These are phyloP conservation scores for Aspergillus luchuensis DNA, from an alignment of 2,329 filamentous ascomycete species.

Conservation along the genomic window DNA sequence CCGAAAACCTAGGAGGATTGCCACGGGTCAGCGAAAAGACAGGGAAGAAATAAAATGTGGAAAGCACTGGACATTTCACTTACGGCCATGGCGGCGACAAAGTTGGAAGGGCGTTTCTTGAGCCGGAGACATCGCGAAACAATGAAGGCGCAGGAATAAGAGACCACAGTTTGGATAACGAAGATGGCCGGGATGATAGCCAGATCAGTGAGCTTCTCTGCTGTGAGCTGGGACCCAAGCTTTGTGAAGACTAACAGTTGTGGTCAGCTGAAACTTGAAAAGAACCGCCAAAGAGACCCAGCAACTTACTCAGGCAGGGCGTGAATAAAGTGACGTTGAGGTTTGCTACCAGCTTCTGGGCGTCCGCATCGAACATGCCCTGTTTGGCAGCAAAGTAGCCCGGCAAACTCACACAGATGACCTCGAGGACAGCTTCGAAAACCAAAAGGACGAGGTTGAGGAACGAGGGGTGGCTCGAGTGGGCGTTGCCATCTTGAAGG, in stretches of 20 bases:
- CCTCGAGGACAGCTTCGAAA: constrained; percentile 91
- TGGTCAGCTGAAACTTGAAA: neutral
- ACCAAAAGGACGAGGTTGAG: constrained; percentile 74
- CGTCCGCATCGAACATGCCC: constrained; percentile 92
- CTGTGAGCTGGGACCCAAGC: constrained; percentile 88
- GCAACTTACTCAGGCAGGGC: constrained; percentile 80
- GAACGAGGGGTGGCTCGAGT: constrained; percentile 52
- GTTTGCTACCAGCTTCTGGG: constrained; percentile 95
- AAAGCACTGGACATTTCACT: constrained; percentile 25
- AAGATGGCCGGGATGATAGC: constrained; percentile 97
- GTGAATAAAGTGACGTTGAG: constrained; percentile 96
- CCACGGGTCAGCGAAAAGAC: neutral
- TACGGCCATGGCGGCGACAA: constrained; percentile 92
- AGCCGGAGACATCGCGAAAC: constrained; percentile 79
- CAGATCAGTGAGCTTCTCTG: constrained; percentile 84
- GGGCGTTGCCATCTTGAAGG: constrained; percentile 27
- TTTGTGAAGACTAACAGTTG: constrained; percentile 80
- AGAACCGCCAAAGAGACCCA: neutral
- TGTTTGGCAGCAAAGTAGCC: constrained; percentile 88
- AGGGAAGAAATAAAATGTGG: neutral
- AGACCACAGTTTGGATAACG: constrained; percentile 80
- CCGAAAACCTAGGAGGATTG: constrained; percentile 69
- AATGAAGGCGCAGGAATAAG: constrained; percentile 71
- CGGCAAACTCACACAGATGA: constrained; percentile 90
- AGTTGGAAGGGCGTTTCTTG: constrained; percentile 83